Evolutionary conservation across 805 yeast genomes (phyloP).

Genomic region (Phaffomyces antillensis): DNA sequence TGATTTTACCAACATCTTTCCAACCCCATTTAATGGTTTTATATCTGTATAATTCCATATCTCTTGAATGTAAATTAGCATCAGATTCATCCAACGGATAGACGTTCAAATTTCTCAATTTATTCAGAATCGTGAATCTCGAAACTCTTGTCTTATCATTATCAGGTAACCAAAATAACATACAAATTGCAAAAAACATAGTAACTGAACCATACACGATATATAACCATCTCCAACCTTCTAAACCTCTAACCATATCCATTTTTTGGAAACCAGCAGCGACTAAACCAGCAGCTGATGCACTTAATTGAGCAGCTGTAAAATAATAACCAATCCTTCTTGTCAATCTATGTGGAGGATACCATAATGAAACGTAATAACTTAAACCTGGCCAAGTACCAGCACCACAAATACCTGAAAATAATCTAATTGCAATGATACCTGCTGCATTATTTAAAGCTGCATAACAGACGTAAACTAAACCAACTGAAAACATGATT

Average conservation of each 20-base stretch:
- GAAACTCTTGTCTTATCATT: conserved; percentile 13
- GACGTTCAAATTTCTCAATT: conserved; percentile 16
- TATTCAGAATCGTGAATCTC: conserved; percentile 7
- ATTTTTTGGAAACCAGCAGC: conserved; percentile 84
- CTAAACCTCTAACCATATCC: conserved; percentile 60
- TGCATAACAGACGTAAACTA: conserved; percentile 69
- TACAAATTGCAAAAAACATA: conserved; percentile 49
- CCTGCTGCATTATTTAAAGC: conserved; percentile 52
- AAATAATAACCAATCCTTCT: conserved; percentile 80
- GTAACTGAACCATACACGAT: conserved; percentile 71
- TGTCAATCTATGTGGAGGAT: conserved; percentile 71
- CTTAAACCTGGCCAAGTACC: conserved; percentile 92
- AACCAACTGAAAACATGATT: conserved; percentile 68
- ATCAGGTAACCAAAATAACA: conserved; percentile 85
- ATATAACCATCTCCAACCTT: conserved; percentile 87
- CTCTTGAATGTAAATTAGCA: conserved; percentile 46
- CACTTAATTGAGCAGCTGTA: conserved; percentile 88
- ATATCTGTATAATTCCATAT: conserved; percentile 47
- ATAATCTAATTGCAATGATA: conserved; percentile 61
- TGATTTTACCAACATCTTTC: conserved; percentile 46
- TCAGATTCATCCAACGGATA: conserved; percentile 51
- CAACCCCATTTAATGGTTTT: conserved; percentile 44
- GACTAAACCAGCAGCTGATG: conserved; percentile 83
- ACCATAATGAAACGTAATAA: conserved; percentile 78
- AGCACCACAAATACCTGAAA: conserved; percentile 73